Evolutionary conservation across 352 stramenopile species (phyloP).

Genomic region (Peronospora belbahrii): DNA sequence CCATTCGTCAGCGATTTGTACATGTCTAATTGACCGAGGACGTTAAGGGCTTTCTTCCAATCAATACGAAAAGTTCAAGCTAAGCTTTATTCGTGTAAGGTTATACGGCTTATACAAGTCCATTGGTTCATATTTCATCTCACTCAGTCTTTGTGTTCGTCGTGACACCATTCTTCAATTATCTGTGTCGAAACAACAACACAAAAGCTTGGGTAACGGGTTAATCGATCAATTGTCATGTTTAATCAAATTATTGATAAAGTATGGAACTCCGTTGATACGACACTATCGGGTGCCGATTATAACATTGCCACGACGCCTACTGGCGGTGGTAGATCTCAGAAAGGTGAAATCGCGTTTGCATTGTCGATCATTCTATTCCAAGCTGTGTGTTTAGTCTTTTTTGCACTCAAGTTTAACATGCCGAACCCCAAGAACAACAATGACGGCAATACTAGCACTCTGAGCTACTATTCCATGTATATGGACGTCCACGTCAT

Average conservation of each 20-base stretch:
- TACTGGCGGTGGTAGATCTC: neutral
- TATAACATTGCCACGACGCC: slow-evolving; percentile 11
- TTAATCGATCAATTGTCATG: slow-evolving; percentile 2
- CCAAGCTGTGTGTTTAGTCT: slow-evolving; percentile 12
- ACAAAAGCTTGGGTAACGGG: neutral
- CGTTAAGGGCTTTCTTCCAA: no score
- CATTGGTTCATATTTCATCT: neutral
- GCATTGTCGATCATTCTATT: slow-evolving; percentile 8
- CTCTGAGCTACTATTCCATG: slow-evolving; percentile 26
- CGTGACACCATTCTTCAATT: slow-evolving; percentile 5
- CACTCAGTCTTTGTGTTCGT: neutral
- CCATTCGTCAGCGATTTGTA: no score
- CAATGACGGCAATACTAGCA: slow-evolving; percentile 2
- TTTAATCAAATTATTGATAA: slow-evolving; percentile 11
- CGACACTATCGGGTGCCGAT: slow-evolving; percentile 1
- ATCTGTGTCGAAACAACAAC: slow-evolving; percentile 1
- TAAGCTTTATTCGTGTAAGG: slow-evolving; percentile 5
- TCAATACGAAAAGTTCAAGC: slow-evolving; percentile 10
- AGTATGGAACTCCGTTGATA: slow-evolving; percentile 12
- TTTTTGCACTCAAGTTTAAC: slow-evolving; percentile 17
- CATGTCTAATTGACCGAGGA: no score
- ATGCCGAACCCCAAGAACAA: slow-evolving; percentile 9
- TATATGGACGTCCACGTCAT: slow-evolving; percentile 81
- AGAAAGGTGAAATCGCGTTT: slow-evolving; percentile 9
- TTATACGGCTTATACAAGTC: slow-evolving; percentile 1